Percentiles rank a stretch among this genome's conserved stretches.
phyloP scores from a whole-genome alignment of 352 stramenopile species.

The Phytophthora parvispora region DNA sequence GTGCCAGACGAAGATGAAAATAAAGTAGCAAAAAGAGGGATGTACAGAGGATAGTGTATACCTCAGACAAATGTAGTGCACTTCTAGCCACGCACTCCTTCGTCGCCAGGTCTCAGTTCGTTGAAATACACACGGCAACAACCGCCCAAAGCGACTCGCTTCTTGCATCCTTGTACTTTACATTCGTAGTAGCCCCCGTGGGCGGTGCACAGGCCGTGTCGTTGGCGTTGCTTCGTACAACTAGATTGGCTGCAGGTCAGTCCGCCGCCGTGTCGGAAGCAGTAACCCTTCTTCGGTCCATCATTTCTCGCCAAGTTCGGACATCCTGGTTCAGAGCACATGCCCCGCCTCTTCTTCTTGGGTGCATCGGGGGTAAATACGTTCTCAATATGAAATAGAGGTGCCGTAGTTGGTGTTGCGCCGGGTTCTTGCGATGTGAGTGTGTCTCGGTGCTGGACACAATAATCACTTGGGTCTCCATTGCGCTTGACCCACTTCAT shows the following conservation, averaged over 20 bases:
- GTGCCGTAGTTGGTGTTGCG: no score
- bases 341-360: background rate
- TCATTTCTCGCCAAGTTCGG: background rate
- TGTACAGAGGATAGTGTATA: no score
- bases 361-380: background rate
- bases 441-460: background rate
- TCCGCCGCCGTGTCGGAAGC: conserved; percentile 9
- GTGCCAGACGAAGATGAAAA: no score
- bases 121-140: background rate
- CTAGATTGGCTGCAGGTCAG: background rate
- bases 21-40: no score
- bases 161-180: conserved; percentile 5
- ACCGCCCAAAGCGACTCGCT: background rate
- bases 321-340: conserved; percentile 8
- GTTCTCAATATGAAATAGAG: background rate
- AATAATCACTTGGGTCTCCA: background rate
- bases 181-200: conserved; percentile 10
- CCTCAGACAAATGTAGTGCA: no score
- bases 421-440: background rate
- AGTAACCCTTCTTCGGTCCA: conserved; percentile 2
- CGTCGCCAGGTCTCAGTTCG: background rate
- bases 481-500: conserved; percentile 4
- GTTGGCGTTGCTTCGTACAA: conserved; percentile 9
- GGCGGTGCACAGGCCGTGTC: background rate
- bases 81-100: no score